A percentile compares a stretch with the other conserved stretches of the same genome.
phyloP scores from a whole-genome alignment of 352 stramenopile genomes.

The Globisporangium lucens region DNA sequence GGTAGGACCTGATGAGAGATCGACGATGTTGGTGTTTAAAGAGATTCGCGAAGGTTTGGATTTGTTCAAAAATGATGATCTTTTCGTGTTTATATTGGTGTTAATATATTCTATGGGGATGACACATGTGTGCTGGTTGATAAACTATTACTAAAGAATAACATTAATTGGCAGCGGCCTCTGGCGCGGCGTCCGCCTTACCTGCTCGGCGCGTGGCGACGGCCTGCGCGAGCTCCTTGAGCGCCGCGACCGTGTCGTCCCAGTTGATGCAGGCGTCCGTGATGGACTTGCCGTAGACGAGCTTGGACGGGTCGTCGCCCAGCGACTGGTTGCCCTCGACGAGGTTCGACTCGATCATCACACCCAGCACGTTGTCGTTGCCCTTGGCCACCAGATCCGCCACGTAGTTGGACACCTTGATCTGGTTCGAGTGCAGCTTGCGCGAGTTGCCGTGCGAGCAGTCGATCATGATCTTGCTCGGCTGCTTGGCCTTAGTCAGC shows the following conservation, averaged over 20 bases:
- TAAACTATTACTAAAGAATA: background rate
- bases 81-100: background rate
- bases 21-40: background rate
- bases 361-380: conserved; percentile 63
- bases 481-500: conserved; percentile 65
- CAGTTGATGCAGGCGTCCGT: conserved; percentile 86
- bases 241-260: conserved; percentile 67
- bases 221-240: conserved; percentile 56
- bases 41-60: background rate
- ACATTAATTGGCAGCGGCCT: background rate
- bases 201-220: conserved; percentile 42
- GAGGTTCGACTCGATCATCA: conserved; percentile 90
- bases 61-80: conserved; percentile 3
- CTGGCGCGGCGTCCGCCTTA: background rate
- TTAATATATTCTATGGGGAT: background rate
- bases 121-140: background rate
- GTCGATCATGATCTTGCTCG: conserved; percentile 84
- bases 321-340: conserved; percentile 84
- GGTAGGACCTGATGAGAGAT: background rate
- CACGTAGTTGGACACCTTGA: conserved; percentile 72
- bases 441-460: conserved; percentile 87
- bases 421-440: conserved; percentile 82
- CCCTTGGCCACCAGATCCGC: conserved; percentile 58
- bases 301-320: conserved; percentile 55
- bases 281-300: conserved; percentile 86